Percentiles rank a stretch among this genome's conserved stretches.
These are phyloP conservation scores for Pseudoperonospora humuli DNA, from an alignment of 352 stramenopile species.

Conservation along the genomic window DNA sequence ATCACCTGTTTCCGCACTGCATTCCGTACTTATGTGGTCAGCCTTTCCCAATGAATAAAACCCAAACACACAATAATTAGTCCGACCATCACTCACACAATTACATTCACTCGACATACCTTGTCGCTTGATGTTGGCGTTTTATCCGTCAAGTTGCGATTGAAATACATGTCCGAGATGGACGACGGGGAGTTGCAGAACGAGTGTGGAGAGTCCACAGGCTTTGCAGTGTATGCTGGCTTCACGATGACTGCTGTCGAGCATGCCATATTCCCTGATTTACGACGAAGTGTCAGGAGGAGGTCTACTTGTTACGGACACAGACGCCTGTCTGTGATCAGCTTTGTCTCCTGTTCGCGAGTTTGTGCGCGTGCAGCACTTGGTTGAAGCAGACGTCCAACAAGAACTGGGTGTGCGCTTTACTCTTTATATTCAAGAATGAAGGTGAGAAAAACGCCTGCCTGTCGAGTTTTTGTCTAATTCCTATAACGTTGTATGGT, in stretches of 20 bases:
- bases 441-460: slow-evolving; percentile 6
- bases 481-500: slow-evolving; percentile 8
- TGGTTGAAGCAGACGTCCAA: no score
- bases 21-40: neutral
- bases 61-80: slow-evolving; percentile 1
- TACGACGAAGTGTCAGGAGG: no score
- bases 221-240: slow-evolving; percentile 15
- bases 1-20: slow-evolving; percentile 31
- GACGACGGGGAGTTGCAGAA: slow-evolving; percentile 56
- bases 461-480: no score
- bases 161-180: slow-evolving; percentile 51
- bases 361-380: no score
- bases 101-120: slow-evolving; percentile 17
- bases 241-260: slow-evolving; percentile 7
- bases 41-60: slow-evolving; percentile 5
- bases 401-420: neutral
- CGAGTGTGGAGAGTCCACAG: slow-evolving; percentile 27
- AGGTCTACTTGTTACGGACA: slow-evolving; percentile 6
- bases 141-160: slow-evolving; percentile 3
- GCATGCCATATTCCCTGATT: slow-evolving; percentile 13
- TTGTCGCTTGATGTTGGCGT: slow-evolving; percentile 16
- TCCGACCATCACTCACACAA: neutral
- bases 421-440: slow-evolving; percentile 18
- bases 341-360: neutral
- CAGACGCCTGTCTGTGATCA: slow-evolving; percentile 16